These are phyloP conservation scores for Pseudomonodictys pantanalensis DNA, from an alignment of 495 filamentous ascomycete genomes.

Conservation along the genomic window DNA sequence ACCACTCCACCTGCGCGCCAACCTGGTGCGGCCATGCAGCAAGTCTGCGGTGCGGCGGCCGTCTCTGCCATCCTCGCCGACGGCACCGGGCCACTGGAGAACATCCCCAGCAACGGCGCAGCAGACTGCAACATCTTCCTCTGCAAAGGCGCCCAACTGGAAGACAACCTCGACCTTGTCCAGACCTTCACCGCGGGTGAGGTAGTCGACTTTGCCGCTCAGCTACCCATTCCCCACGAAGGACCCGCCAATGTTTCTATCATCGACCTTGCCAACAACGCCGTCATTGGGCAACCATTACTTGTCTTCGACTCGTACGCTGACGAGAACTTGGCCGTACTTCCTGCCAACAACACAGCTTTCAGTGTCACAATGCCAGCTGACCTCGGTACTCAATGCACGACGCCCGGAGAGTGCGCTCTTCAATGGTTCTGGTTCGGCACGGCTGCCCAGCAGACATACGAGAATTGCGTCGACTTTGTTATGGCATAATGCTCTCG, in stretches of 20 bases:
- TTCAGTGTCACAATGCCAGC: slow-evolving; percentile 23
- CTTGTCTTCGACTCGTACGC: slow-evolving; percentile 26
- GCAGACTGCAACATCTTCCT: slow-evolving; percentile 23
- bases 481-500: slow-evolving; percentile 18
- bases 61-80: slow-evolving; percentile 22
- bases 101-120: slow-evolving; percentile 13
- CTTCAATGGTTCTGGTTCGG: slow-evolving; percentile 32
- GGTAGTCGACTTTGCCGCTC: slow-evolving; percentile 8
- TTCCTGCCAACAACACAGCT: slow-evolving; percentile 18
- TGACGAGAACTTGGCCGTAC: slow-evolving; percentile 20
- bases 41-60: slow-evolving; percentile 15
- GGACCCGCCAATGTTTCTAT: slow-evolving; percentile 24
- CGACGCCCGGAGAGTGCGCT: slow-evolving; percentile 17
- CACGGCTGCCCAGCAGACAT: slow-evolving; percentile 22
- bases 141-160: slow-evolving; percentile 30
- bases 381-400: slow-evolving; percentile 7
- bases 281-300: slow-evolving; percentile 9
- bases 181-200: slow-evolving; percentile 17
- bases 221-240: slow-evolving; percentile 26
- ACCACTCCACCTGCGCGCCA: slow-evolving; percentile 19
- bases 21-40: slow-evolving; percentile 10
- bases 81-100: slow-evolving; percentile 18
- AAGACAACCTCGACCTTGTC: slow-evolving; percentile 18
- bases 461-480: slow-evolving; percentile 31
- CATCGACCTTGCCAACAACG: slow-evolving; percentile 20